Base-by-base conservation (phyloP, 1,284 basidiomycete species). In the Gomphus sp. region DNA sequence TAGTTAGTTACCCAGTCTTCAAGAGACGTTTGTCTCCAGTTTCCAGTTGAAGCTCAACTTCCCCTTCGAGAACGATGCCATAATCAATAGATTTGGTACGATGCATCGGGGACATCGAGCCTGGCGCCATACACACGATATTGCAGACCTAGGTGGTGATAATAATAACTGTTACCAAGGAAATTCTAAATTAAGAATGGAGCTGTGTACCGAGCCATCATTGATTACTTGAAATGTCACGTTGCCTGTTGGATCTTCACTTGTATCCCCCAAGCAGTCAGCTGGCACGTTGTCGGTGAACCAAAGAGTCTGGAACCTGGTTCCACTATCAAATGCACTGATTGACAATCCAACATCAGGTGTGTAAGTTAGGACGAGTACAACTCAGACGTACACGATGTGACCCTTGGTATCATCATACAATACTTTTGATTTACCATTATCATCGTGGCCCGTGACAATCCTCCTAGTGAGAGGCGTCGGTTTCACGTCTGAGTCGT, bases 401-500 rank as follows among this genome's bases (percentile, higher is more conserved):
- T 36, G 18, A 16, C 33, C 44, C 41, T 44, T 16, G 14, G 18
- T 39, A 36, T 53, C 52, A 18, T 36, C 37, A 25, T 36, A 85
- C 65, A 53, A 81, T 69, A 47, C 83, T 28, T 80, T 70, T 0
- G 71, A 68, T 63, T 76, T 77, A 59, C 85, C 74, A 47, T 67
- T 65, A 0, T 66, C 68, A 25, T 67, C 64, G 62, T 82, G 75
- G 60, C 72, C 73, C 14, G 66, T 64, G 9, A 50, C 22, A 34
- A 50, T 8, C 48, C 48, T 50, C 12, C 48, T 78, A 81, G 1
- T 80, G 74, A 3, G 78, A 80, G 41, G 41, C 14, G 16, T n/a
- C 4, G 16, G 7, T 16, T n/a, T 14, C 16, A 43, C 0, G 14
- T 8, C 18, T 11, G 47, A 10, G 8, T 8, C 2, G 6, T 37